phyloP scores from a whole-genome alignment of 1,284 basidiomycete species.

The Trichosporon asahii region DNA sequence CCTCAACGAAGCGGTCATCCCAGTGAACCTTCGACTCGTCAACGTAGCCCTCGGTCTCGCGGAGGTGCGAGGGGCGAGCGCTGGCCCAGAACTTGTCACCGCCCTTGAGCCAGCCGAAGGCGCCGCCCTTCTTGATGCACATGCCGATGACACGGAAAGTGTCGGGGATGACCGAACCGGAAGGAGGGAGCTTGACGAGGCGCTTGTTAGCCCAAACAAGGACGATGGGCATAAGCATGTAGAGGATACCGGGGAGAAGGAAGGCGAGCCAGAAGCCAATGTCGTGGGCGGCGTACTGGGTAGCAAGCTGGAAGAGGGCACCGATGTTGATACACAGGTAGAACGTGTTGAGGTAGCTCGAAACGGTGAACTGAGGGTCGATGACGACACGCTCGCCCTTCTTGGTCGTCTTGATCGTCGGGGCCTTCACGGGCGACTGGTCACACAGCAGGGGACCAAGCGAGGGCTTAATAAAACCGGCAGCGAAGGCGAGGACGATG shows the following conservation, averaged over 20 bases:
- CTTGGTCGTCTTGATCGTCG: conserved; percentile 33
- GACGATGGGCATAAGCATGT: conserved; percentile 49
- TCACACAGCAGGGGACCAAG: conserved; percentile 50
- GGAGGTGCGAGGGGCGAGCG: conserved; percentile 51
- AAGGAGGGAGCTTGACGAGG: conserved; percentile 50
- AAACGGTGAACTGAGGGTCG: conserved; percentile 47
- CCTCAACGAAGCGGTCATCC: conserved; percentile 56
- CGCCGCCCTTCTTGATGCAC: conserved; percentile 29
- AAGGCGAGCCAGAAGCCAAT: conserved; percentile 54
- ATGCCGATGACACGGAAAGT: conserved; percentile 38
- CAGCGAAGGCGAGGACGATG: conserved; percentile 48
- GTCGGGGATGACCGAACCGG: conserved; percentile 54
- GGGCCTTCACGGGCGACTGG: conserved; percentile 46
- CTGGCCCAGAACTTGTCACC: conserved; percentile 52
- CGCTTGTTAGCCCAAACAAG: conserved; percentile 11
- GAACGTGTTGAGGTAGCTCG: conserved; percentile 45
- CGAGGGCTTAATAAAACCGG: conserved; percentile 51
- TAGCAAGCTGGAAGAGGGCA: conserved; percentile 46
- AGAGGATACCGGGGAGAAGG: conserved; percentile 55
- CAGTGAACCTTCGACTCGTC: conserved; percentile 50
- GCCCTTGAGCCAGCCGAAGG: conserved; percentile 36
- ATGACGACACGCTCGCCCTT: conserved; percentile 49
- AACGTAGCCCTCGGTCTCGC: conserved; percentile 31
- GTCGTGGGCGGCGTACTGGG: conserved; percentile 44
- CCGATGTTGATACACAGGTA: conserved; percentile 50